Base-by-base conservation (phyloP, 805 yeast genomes). In the Wickerhamomyces bovis region DNA sequence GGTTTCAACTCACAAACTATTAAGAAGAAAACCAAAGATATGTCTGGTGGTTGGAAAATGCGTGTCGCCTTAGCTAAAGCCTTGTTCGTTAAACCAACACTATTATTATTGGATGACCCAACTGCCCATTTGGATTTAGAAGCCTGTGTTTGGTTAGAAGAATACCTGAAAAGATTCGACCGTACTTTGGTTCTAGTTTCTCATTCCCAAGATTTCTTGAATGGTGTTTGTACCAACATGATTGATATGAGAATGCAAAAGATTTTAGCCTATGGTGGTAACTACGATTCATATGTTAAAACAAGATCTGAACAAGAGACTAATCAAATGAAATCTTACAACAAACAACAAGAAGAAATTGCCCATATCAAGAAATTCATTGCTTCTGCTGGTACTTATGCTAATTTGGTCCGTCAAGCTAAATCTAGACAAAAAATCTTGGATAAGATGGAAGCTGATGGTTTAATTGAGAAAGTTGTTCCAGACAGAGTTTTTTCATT, bases 41-140 rank as follows among this genome's bases (percentile, higher is more conserved):
- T 94, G 99, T 89, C 97, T 65, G 99, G 99, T 80, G 99, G 99
- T 68, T 94, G 99, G 99, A 89, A 89, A 77, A 94, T 94, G 99
- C 89, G 99, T 75, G 99, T 94, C 52, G 98, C 99, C 40, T 77
- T 94, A 53, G 96, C 97, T 51, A 94, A 94, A 72, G 99, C 99
- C 26, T 77, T 94, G 60, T 94, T 94, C 76, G 98, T 94, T 57
- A 92, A 94, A 76, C 99, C 99, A 65, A 90, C 98, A 44, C 73
- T 94, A 59, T 76, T 94, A 64, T 74, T 94, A 60, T 81, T 94
- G 68, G 99, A 94, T 75, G 99, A 94, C 71, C 99, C 99, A 62
- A 94, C 99, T 56, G 99, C 99, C 45, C 99, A 94, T 73, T 87
- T 94, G 80, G 99, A 94, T 76, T 78, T 94, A 67, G 97, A 90